Percentiles rank a stretch among this genome's conserved stretches.
These are phyloP conservation scores for Brassica hybrid DNA, from an alignment of 441 rosid species.

Conservation along the genomic window DNA sequence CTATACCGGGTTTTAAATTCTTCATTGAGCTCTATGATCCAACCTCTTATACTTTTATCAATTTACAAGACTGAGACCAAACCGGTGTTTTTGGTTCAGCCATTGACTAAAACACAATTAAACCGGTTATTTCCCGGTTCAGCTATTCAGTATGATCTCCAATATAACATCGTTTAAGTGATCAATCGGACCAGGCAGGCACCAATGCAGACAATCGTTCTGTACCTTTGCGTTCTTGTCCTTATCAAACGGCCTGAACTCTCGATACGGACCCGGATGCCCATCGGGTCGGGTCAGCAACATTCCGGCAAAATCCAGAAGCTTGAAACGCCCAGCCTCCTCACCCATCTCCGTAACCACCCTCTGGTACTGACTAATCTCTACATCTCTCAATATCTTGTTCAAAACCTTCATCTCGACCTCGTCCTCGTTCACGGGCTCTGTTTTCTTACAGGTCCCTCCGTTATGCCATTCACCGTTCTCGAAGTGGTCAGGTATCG, in stretches of 20 bases:
- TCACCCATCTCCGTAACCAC: conserved; percentile 55
- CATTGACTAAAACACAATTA: conserved; percentile 14
- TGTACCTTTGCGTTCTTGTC: conserved; percentile 66
- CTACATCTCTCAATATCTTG: conserved; percentile 61
- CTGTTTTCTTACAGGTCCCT: conserved; percentile 60
- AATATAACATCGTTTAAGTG: conserved; percentile 77
- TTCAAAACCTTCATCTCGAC: conserved; percentile 56
- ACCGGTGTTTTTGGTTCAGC: conserved; percentile 19
- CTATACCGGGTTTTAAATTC: conserved; percentile 8
- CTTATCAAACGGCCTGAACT: conserved; percentile 63
- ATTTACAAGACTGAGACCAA: conserved; percentile 30
- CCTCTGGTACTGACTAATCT: conserved; percentile 59
- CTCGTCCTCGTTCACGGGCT: conserved; percentile 72
- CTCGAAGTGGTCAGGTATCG: conserved; percentile 93
- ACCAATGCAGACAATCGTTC: conserved; percentile 96
- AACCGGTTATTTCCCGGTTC: conserved; percentile 32
- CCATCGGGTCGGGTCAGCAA: conserved; percentile 78
- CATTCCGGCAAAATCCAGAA: conserved; percentile 75
- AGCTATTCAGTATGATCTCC: conserved; percentile 63
- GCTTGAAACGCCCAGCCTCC: conserved; percentile 60
- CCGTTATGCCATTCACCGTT: conserved; percentile 90
- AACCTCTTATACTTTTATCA: conserved; percentile 14
- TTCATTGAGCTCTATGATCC: not conserved
- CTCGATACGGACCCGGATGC: conserved; percentile 86
- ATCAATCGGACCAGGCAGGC: conserved; percentile 96